A percentile compares a stretch with the other conserved stretches of the same genome.
These are phyloP conservation scores for Cucurbita argyrosperma DNA, from an alignment of 306 rosid species.

Conservation along the genomic window DNA sequence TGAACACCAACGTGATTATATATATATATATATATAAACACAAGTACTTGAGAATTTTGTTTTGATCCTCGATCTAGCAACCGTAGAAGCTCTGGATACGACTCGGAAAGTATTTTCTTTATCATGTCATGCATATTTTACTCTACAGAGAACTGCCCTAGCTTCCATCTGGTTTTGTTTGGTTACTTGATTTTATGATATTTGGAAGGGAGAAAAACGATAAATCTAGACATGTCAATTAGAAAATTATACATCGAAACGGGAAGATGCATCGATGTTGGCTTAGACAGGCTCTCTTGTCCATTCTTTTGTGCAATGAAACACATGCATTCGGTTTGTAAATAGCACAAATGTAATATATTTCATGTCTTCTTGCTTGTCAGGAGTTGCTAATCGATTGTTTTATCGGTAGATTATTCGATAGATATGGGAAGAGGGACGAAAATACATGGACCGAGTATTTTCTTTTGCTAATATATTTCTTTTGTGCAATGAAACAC, in stretches of 20 bases:
- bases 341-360: background rate
- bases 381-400: background rate
- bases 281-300: background rate
- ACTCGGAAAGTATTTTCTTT: background rate
- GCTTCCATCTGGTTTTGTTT: background rate
- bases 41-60: background rate
- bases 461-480: too few species aligned
- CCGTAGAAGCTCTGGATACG: background rate
- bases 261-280: background rate
- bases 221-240: background rate
- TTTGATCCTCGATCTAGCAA: background rate
- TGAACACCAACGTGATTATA: background rate
- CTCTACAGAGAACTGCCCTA: background rate
- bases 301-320: background rate
- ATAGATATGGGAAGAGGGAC: too few species aligned
- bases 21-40: background rate
- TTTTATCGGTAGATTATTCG: background rate
- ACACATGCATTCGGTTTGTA: background rate
- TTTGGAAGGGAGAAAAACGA: background rate
- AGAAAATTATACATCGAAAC: background rate
- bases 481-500: background rate
- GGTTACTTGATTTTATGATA: background rate
- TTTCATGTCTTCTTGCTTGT: background rate
- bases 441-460: too few species aligned
- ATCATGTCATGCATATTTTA: background rate